Base-by-base conservation (phyloP, 2,329 filamentous ascomycete genomes). In the Pseudocercospora musae region DNA sequence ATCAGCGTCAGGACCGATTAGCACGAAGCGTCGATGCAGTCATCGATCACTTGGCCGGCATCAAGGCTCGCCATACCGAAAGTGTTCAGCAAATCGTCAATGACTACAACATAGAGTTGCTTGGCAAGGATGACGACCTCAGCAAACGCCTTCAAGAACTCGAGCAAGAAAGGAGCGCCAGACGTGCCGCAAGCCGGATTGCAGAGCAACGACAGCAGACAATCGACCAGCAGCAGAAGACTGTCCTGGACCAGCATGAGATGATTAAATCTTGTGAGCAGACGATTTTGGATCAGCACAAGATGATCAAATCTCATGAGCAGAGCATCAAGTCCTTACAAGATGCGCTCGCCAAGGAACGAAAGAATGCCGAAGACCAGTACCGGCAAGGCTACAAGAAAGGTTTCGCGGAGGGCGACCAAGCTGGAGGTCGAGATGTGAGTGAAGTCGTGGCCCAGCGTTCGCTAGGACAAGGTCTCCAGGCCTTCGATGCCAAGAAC, bases 241-340 rank as follows among this genome's bases (percentile, higher is more conserved):
- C 29, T 10, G 40, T 54, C 52, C 29, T 33, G 29, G 52, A 33
- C 9, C 52, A 40, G n/a, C n/a, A 21, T 2, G 37, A 54, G 23
- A 37, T 18, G 29, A 33, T 54, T 15, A 15, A 40, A 29, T 54
- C 50, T 23, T 4, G 15, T 11, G 50, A 54, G n/a, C 50, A 54
- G 29, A 54, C 23, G 2, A 54, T 37, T 21, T n/a, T 31, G 27
- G 50, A 31, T 10, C 50, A 54, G n/a, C n/a, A 21, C 11, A 54
- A 54, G 23, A 37, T 3, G 3, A 11, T 54, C 27, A 21, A 37
- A 18, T 54, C 52, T 23, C 13, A 23, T 13, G 52, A 54, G n/a
- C 52, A 54, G 20, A 54, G 52, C 29, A 54, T 54, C 52, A 54
- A 54, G 21, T 18, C 52, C 9, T n/a, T 54, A 29, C 52, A 54